Evolutionary conservation across 2,329 filamentous ascomycete species (phyloP), one percentile per base, ranked within the genome.

Genomic region (Pseudocercospora ulei): DNA sequence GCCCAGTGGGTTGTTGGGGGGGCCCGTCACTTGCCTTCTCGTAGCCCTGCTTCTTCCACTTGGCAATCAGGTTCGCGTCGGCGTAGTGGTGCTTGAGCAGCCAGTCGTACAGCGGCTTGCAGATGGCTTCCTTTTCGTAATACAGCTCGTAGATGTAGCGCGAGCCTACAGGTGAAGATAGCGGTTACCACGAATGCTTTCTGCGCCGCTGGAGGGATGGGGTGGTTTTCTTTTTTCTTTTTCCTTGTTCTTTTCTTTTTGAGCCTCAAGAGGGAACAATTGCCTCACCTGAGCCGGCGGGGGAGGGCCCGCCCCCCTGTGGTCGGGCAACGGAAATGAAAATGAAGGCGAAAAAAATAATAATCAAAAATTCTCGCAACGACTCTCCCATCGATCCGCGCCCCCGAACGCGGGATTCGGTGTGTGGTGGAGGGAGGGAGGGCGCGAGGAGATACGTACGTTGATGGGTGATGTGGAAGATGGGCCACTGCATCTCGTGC

Each of bases 41-140:
- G 57, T 98, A 98, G 9, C 90, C 90, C 57, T 92, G 82, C 69
- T 98, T 98, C 76, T 98, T 98, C 90, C 90, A 98, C 68, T 98
- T 98, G 8, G 90, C 90, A 58, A 98, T 96, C 58, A 98, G 68
- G 68, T 87, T 90, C 29, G 83, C 77, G 64, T 98, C 90, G 3
- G 87, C 90, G 61, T 98, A 96, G 34, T 80, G 79, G 59, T 98
- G 95, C 73, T 98, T 98, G 44, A 98, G 68, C 49, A 96, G 68
- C 80, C 84, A 98, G 53, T 96, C 90, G 64, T 98, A 98, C 12
- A 98, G 70, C 63, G 80, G 71, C 65, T 82, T 88, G 63, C 76
- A 82, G 61, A 98, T 96, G 35, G 88, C 88, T 65, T 95, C 84
- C 66, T 95, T 94, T 63, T 92, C 81, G 65, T 96, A 98, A 68